A percentile compares a stretch with the other conserved stretches of the same genome.
phyloP scores from a whole-genome alignment of 2,329 filamentous ascomycete species.

The Colletotrichum australisinense region DNA sequence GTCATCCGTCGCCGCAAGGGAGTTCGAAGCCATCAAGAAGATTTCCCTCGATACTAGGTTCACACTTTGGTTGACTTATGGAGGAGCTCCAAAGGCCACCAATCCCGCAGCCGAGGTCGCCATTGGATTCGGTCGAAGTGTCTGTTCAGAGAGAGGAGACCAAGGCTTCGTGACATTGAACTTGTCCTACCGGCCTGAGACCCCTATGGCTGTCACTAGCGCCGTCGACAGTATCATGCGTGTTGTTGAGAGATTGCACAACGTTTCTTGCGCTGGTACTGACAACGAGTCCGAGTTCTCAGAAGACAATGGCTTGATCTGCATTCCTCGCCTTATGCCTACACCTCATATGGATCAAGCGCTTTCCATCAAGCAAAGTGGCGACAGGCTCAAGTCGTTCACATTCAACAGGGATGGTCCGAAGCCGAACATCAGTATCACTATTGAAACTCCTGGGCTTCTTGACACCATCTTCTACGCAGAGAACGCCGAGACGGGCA shows the following conservation, averaged over 20 bases:
- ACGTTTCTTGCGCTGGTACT: not conserved
- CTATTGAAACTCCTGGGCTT: conserved; percentile 14
- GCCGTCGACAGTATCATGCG: not conserved
- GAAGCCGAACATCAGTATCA: conserved; percentile 3
- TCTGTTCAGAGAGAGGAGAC: not conserved
- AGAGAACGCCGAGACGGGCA: not conserved
- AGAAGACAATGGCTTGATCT: not conserved
- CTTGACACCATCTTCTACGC: conserved; percentile 16
- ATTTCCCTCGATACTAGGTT: not conserved
- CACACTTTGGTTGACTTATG: not conserved
- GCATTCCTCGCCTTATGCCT: not conserved
- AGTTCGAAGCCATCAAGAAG: not conserved
- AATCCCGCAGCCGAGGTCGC: not conserved
- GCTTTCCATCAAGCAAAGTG: not conserved
- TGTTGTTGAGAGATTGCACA: not conserved
- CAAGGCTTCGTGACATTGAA: not conserved
- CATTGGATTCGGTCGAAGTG: not conserved
- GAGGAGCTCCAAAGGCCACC: not conserved
- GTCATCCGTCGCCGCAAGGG: not conserved
- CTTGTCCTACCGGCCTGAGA: not conserved
- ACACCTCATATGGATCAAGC: not conserved
- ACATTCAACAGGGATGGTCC: not conserved
- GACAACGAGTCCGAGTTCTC: not conserved
- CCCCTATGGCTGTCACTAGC: not conserved
- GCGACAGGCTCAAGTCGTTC: not conserved